Conservation (phyloP, 768 basidiomycete species). For the Mycena crocata region DNA sequence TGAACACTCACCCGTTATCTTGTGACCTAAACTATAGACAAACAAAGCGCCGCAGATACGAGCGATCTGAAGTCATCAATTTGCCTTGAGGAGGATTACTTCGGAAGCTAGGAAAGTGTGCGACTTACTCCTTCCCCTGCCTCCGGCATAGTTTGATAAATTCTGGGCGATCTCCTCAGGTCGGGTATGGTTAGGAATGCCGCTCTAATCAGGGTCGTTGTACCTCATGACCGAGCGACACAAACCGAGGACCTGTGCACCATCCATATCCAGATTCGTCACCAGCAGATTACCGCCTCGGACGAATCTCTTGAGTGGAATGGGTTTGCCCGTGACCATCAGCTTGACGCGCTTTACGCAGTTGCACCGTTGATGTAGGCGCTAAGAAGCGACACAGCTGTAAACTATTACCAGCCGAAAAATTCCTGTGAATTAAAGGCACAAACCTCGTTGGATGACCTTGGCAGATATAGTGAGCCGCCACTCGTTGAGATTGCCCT, state of each 20-base stretch:
- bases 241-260: background rate
- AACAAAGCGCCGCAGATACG: background rate
- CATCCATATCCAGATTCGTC: too few species aligned
- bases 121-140: slow-evolving; percentile 2
- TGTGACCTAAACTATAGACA: background rate
- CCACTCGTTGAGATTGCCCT: background rate
- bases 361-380: background rate
- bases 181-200: background rate
- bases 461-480: slow-evolving; percentile 5
- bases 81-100: background rate
- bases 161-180: background rate
- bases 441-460: background rate
- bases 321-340: background rate
- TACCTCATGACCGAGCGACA: background rate
- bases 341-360: background rate
- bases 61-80: background rate
- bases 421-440: background rate
- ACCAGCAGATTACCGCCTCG: background rate
- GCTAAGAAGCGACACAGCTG: background rate
- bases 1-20: background rate
- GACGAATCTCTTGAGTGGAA: slow-evolving; percentile 1
- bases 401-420: background rate
- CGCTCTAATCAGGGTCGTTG: background rate
- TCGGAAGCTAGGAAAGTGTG: background rate
- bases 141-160: too few species aligned